phyloP scores from a whole-genome alignment of 371 early-diverging fungal species.

The Mortierella sp. region DNA sequence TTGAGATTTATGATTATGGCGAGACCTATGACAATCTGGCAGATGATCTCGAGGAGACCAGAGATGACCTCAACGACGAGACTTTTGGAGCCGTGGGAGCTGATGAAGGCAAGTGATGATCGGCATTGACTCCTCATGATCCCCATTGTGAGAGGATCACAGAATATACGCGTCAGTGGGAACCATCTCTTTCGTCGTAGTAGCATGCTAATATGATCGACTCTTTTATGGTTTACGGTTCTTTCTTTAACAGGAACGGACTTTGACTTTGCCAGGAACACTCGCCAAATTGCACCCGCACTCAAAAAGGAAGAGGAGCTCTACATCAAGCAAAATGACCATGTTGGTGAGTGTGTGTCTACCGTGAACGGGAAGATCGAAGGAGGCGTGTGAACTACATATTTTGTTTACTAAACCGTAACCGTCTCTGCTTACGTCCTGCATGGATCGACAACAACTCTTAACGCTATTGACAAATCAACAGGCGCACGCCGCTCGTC shows the following conservation, averaged over 20 bases:
- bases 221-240: background rate
- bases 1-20: constrained; percentile 56
- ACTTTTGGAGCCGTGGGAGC: constrained; percentile 81
- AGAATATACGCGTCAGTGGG: too few relatives aligned
- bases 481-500: constrained; percentile 46
- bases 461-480: too few relatives aligned
- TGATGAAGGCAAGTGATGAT: constrained; percentile 58
- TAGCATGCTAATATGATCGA: too few relatives aligned
- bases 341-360: constrained; percentile 24
- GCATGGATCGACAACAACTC: too few relatives aligned
- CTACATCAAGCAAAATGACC: constrained; percentile 59
- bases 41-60: constrained; percentile 73
- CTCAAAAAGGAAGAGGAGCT: constrained; percentile 67
- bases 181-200: too few relatives aligned
- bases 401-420: background rate
- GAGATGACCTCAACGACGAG: constrained; percentile 85
- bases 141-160: too few relatives aligned
- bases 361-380: background rate
- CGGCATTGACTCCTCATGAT: background rate
- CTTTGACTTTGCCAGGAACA: constrained; percentile 80
- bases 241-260: constrained; percentile 70
- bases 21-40: constrained; percentile 57
- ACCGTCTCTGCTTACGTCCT: too few relatives aligned
- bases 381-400: background rate
- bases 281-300: constrained; percentile 62